These are phyloP conservation scores for Theileria equi DNA, from an alignment of 169 alveolate species.

Conservation along the genomic window DNA sequence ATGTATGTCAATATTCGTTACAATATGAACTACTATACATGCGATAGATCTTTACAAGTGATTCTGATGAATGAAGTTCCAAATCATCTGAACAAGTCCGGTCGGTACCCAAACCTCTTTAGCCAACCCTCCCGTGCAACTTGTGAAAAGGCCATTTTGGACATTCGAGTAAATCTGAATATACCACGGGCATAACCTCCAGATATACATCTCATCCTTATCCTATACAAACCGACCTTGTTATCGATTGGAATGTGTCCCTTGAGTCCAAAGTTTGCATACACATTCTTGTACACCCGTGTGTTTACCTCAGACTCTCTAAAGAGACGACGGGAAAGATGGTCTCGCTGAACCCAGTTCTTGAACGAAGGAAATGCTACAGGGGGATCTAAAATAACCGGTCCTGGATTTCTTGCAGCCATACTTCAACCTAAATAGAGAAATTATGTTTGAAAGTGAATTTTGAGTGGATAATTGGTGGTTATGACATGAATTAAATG, in stretches of 20 bases:
- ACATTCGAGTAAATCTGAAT: slow-evolving; percentile 78
- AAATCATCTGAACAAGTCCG: slow-evolving; percentile 72
- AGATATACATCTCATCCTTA: slow-evolving; percentile 77
- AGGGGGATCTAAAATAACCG: slow-evolving; percentile 76
- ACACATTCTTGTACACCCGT: slow-evolving; percentile 74
- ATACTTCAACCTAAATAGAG: slow-evolving; percentile 11
- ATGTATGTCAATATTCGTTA: too few relatives aligned
- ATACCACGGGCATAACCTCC: slow-evolving; percentile 82
- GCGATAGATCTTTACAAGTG: too few relatives aligned
- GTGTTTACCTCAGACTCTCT: slow-evolving; percentile 81
- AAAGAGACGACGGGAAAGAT: slow-evolving; percentile 71
- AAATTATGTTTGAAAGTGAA: not conserved
- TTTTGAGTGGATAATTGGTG: not conserved
- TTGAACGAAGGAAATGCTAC: slow-evolving; percentile 81
- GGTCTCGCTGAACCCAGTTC: slow-evolving; percentile 71
- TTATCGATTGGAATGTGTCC: slow-evolving; percentile 78
- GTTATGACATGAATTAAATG: not conserved
- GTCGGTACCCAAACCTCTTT: slow-evolving; percentile 75
- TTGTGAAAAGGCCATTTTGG: slow-evolving; percentile 80
- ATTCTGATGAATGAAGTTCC: not conserved
- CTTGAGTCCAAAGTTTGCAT: slow-evolving; percentile 73
- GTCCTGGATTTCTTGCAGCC: slow-evolving; percentile 86
- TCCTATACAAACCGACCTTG: slow-evolving; percentile 76
- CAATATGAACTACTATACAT: too few relatives aligned
- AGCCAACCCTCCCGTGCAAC: slow-evolving; percentile 85